Evolutionary conservation across 169 alveolate genomes (phyloP), one percentile per base, ranked within the genome.

Genomic region (Cryptosporidium tyzzeri): DNA sequence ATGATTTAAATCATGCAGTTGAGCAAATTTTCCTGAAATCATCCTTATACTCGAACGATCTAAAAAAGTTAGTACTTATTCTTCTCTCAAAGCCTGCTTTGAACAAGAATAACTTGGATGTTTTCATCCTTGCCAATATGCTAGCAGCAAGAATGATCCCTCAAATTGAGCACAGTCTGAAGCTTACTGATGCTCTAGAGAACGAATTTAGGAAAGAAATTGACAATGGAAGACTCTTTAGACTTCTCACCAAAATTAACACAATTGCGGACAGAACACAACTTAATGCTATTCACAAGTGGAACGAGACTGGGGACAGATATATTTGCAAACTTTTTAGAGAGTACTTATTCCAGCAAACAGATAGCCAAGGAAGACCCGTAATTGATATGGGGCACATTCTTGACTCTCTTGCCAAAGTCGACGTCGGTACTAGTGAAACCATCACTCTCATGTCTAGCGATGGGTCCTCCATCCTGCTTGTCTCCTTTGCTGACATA

Each of bases 71-170:
- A 16, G 89, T 80, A 14, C 29, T 80, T 16, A 80, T 80, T n/a
- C 59, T 80, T 26, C 67, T 80, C 10, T 80, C 89, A n/a, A 80
- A 80, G 33, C 89, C 89, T 23, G 89, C 89, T 8, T 69, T 80
- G 5, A 59, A 80, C 50, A 80, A 80, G 62, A 80, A 80, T 48
- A 80, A 80, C 55, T 53, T 80, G 69, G 89, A 80, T 62, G 89
- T 80, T 23, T 80, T 80, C 44, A 80, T 80, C 21, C 51, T 80
- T 4, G 89, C 89, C 21, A 80, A 80, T 39, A 80, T 80, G 89
- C 75, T 80, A 10, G 89, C 89, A 45, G 89, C 89, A 18, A 80
- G 89, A 12, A 80, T 80, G 89, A 80, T 80, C n/a, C 89, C 89
- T 31, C 89, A 80, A 65, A 80, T 80, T 12, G 89, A 80, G 37